A percentile compares a stretch with the other conserved stretches of the same genome.
Conservation (phyloP, 164 flowering plant species). For the Echeveria elegans region DNA sequence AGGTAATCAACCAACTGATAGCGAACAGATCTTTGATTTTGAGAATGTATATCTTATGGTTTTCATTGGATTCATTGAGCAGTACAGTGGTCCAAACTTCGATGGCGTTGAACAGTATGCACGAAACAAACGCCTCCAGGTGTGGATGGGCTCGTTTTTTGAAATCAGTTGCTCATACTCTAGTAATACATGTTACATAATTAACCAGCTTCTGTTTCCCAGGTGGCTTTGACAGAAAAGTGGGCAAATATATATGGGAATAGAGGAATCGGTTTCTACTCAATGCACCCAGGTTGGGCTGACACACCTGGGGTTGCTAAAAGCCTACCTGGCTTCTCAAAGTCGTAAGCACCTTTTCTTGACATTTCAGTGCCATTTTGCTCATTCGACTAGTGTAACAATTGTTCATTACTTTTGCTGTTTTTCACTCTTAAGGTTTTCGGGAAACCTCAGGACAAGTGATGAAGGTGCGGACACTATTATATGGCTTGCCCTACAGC, state of each 20-base stretch:
- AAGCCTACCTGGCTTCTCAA: slow-evolving; percentile 56
- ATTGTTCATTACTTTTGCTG: not conserved
- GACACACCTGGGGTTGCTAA: slow-evolving; percentile 87
- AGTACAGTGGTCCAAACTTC: slow-evolving; percentile 56
- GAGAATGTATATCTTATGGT: not conserved
- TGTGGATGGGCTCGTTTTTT: not conserved
- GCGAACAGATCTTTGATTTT: no score
- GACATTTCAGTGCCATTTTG: no score
- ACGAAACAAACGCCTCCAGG: slow-evolving; percentile 89
- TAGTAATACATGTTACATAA: not conserved
- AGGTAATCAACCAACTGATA: slow-evolving; percentile 38
- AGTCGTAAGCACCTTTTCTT: slow-evolving; percentile 33
- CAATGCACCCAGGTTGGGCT: slow-evolving; percentile 99
- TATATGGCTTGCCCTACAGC: not conserved
- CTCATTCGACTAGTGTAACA: not conserved
- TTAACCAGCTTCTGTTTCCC: slow-evolving; percentile 3
- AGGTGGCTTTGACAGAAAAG: slow-evolving; percentile 90
- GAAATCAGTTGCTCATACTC: not conserved
- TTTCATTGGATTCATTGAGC: slow-evolving; percentile 11
- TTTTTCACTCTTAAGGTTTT: slow-evolving; percentile 29
- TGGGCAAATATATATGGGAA: slow-evolving; percentile 64
- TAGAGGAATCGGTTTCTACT: slow-evolving; percentile 80
- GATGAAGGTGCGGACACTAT: slow-evolving; percentile 25
- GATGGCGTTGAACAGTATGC: slow-evolving; percentile 72
- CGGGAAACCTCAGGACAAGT: slow-evolving; percentile 70